Base-by-base conservation (phyloP, 805 yeast genomes). In the Sungouiella thailandica region DNA sequence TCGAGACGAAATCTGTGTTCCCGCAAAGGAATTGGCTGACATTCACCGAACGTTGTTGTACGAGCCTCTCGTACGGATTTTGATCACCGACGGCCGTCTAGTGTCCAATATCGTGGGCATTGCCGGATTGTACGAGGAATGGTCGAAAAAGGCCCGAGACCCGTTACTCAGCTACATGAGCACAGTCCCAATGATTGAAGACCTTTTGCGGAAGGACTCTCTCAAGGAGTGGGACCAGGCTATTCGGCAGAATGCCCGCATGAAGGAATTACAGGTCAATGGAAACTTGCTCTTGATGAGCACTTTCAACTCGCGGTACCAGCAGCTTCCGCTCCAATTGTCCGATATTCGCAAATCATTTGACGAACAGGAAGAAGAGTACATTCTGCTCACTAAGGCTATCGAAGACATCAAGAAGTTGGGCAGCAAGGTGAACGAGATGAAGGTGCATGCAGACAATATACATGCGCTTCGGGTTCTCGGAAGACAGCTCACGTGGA, bases 81-180 rank as follows among this genome's bases (percentile, higher is more conserved):
- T 84, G 28, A 61, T 72, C 16, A 59, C 74, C 3, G 80, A 79
- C 36, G 89, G 90, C 0, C 82, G 80, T 32, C 80, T 76, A 37
- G 72, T 86, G 10, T 70, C 68, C 23, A 76, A 76, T 7, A 29
- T 67, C 17, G 40, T 34, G 2, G 63, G 53, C 7, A 68, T 84
- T 11, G 83, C 83, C 3, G 77, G 76, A 29, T 66, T 83, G 8
- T 75, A 83, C 41, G 54, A 68, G 19, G 69, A 70, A 13, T 86
- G 95, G 95, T 66, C 80, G 2, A 60, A 61, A 18, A 68, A 63
- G 14, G 87, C 85, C 0, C 60, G 67, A 15, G 62, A 62, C 1
- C 66, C 78, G 0, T 78, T 83, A 33, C 43, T 78, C 14, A 62
- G 61, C 24, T 83, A 83, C 47, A 82, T 86, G 24, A 72, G 71